phyloP scores from a whole-genome alignment of 345 rosid genomes.

The Durio zibethinus region DNA sequence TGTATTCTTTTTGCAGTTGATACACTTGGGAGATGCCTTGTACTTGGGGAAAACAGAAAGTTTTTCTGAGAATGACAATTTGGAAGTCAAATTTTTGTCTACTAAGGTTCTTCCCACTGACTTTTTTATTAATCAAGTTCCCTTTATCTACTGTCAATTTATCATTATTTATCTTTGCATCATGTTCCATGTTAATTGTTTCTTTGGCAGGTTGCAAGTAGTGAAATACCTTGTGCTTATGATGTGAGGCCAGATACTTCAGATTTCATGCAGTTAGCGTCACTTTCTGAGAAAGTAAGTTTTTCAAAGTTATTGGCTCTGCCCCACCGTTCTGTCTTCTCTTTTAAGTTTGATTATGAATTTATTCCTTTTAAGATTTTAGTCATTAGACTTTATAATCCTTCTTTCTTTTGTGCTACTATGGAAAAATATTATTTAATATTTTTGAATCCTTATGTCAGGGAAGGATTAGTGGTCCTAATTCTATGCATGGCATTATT shows the following conservation, averaged over 20 bases:
- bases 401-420: neutral
- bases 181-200: neutral
- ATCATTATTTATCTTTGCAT: constrained; percentile 16
- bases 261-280: constrained; percentile 23
- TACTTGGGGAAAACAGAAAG: constrained; percentile 47
- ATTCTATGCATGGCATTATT: constrained; percentile 4
- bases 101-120: constrained; percentile 39
- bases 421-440: neutral
- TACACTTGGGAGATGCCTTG: constrained; percentile 54
- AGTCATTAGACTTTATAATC: neutral
- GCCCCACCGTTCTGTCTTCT: neutral
- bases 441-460: constrained; percentile 14
- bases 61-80: constrained; percentile 49
- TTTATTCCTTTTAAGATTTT: neutral
- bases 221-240: constrained; percentile 29
- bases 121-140: constrained; percentile 3
- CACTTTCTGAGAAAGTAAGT: constrained; percentile 19
- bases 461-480: constrained; percentile 25
- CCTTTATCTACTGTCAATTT: constrained; percentile 13
- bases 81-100: constrained; percentile 41
- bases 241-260: constrained; percentile 31
- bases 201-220: constrained; percentile 34
- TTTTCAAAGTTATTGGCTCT: neutral
- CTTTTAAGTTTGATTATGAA: neutral
- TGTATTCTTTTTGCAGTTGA: constrained; percentile 48